Base-by-base conservation (phyloP, 2,329 filamentous ascomycete genomes). In the Trichoderma cornu-damae region DNA sequence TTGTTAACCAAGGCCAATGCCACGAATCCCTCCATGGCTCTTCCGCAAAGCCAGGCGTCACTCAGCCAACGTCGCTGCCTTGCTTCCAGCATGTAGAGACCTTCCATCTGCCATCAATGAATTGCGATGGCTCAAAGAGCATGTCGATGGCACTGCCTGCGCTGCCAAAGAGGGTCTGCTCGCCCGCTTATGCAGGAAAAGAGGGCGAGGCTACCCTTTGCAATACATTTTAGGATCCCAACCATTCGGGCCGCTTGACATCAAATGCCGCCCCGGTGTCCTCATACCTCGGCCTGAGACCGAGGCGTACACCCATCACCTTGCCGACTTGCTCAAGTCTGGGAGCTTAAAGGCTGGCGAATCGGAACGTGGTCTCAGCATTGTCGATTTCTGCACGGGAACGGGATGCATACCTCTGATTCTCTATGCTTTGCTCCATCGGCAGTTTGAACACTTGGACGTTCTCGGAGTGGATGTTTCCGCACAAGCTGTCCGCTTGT, bases 191-290 rank as follows among this genome's bases (percentile, higher is more conserved):
- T 83, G 80, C 61, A 70, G 69, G 3, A 70, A 74, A 48, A 75
- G 84, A 32, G 76, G 79, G 7, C 71, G 69, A 7, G 90, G 90
- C 1, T 81, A 85, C 58, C 94, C 94, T 1, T 73, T 99, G 32
- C 94, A 97, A 70, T 97, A 97, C 68, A 79, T 97, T 20, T 75
- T 99, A 1, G 91, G 91, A 3, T 85, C 86, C 4, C 91, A 96
- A 69, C 94, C 88, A 1, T 97, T 99, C 72, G 93, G 92, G 0
- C 75, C 83, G 4, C 73, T 97, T 14, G 87, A 96, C 40, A 87
- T 99, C 44, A 73, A 79, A 55, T 96, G 92, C 67, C 77, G 76
- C 26, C 81, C 78, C 9, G 89, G 89, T 2, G 92, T 97, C 4
- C 75, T 99, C 57, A 96, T 97, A 62, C 94, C 94, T 34, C 82